Base-by-base conservation (phyloP, 805 yeast species). In the Suhomyces sp. region DNA sequence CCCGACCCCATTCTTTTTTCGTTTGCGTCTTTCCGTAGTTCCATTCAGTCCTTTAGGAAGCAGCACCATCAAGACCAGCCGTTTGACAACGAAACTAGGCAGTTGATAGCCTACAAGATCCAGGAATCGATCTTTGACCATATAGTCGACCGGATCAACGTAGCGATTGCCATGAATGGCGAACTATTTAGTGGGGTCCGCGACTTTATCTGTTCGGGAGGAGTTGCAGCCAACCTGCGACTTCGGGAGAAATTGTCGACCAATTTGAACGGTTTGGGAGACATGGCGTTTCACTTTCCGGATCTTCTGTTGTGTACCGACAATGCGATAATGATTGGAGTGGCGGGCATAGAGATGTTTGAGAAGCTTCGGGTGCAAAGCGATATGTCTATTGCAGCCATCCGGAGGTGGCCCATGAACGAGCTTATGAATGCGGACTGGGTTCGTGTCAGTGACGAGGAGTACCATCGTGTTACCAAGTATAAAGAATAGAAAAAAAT, bases 271-370 rank as follows among this genome's bases (percentile, higher is more conserved):
- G 49, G 50, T 26, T 48, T 54, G 22, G 50, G 45, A 58, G 38
- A 48, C 2, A 51, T 67, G n/a, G 59, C 65, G 1, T 82, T 85
- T 46, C 81, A 82, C 57, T 90, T 84, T 60, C 97, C 97, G 0
- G 84, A 82, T 19, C 73, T 84, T 2, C 69, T 77, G 1, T 72
- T 91, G 54, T 94, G 99, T 65, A 90, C 97, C 0, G 99, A 94
- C 64, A 94, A 94, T 67, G 96, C 97, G 0, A 82, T 90, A 2
- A 94, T 94, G 99, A 94, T 94, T 49, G 99, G 97, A 1, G 90
- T 96, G 85, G 96, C 98, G 0, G 99, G 97, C 0, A 89, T 93
- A 7, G 97, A 93, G 66, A 70, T 92, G 17, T 87, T 73, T 64
- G 97, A 91, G 64, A 59, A 65, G 15, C 78, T 80, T 5, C 65